Percentiles rank a stretch among this genome's conserved stretches.
Conservation (phyloP, 768 basidiomycete genomes). For the Lactarius pseudohatsudake region DNA sequence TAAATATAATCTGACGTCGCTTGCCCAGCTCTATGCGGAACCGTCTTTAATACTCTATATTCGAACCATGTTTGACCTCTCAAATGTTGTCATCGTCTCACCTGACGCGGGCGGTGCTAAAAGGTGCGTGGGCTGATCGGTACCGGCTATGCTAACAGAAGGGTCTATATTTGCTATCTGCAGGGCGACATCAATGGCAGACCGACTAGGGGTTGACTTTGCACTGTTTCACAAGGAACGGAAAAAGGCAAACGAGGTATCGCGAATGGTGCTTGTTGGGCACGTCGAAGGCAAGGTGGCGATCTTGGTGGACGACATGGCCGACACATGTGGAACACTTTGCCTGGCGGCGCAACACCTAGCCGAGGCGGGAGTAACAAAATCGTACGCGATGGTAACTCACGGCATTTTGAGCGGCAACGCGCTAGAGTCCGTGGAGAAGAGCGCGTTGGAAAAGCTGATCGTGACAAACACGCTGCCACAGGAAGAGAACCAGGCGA, state of each 20-base stretch:
- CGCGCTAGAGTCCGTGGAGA: slow-evolving; percentile 71
- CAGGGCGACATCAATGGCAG: slow-evolving; percentile 96
- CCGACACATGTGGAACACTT: slow-evolving; percentile 93
- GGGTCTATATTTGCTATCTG: neutral
- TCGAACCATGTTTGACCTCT: slow-evolving; percentile 82
- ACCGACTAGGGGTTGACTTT: slow-evolving; percentile 94
- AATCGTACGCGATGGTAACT: slow-evolving; percentile 90
- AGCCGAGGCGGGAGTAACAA: slow-evolving; percentile 80
- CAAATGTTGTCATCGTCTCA: slow-evolving; percentile 90
- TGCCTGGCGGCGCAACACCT: slow-evolving; percentile 89
- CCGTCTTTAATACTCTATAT: slow-evolving; percentile 95
- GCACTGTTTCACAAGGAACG: slow-evolving; percentile 99
- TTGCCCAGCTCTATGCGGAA: slow-evolving; percentile 82
- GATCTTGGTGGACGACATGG: slow-evolving; percentile 98
- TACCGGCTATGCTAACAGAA: neutral
- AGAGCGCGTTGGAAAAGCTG: slow-evolving; percentile 83
- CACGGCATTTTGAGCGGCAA: slow-evolving; percentile 94
- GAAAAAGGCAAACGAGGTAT: slow-evolving; percentile 93
- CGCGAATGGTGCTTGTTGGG: slow-evolving; percentile 94
- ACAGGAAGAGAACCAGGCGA: slow-evolving; percentile 71
- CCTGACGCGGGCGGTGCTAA: slow-evolving; percentile 99
- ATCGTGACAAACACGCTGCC: slow-evolving; percentile 99
- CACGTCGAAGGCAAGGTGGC: slow-evolving; percentile 90
- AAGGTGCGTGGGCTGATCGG: slow-evolving; percentile 50
- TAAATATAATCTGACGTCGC: slow-evolving; percentile 25